Evolutionary conservation across 225 moss, liverwort and hornwort genomes (phyloP).

Genomic region (Pseudoscleropodium purum): DNA sequence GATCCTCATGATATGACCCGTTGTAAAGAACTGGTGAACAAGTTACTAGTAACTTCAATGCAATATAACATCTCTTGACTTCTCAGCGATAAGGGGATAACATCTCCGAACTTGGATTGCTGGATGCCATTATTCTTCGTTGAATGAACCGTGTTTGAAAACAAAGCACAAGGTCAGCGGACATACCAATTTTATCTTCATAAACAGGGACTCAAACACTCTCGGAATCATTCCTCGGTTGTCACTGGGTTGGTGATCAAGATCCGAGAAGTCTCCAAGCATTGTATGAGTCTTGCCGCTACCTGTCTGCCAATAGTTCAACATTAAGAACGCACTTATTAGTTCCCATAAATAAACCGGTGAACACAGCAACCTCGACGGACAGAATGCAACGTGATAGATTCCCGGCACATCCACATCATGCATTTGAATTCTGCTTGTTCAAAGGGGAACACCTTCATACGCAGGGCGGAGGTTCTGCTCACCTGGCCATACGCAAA

Average conservation of each 20-base stretch:
- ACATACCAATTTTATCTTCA: slow-evolving; percentile 34
- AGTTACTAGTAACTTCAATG: background rate
- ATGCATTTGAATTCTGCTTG: background rate
- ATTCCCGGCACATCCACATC: background rate
- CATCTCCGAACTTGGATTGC: background rate
- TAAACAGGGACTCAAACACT: slow-evolving; percentile 47
- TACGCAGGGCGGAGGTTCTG: background rate
- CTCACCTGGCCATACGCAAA: slow-evolving; percentile 89
- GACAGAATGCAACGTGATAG: background rate
- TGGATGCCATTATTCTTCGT: background rate
- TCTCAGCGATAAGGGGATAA: background rate
- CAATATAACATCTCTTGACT: background rate
- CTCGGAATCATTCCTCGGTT: slow-evolving; percentile 56
- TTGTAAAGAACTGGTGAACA: background rate
- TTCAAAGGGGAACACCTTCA: background rate
- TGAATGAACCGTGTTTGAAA: background rate
- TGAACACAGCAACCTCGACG: background rate
- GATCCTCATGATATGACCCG: background rate
- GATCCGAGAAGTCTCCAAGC: slow-evolving; percentile 47
- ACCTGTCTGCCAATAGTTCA: slow-evolving; percentile 35
- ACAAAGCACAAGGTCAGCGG: background rate
- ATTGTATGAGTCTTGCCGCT: slow-evolving; percentile 9
- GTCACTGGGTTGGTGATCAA: slow-evolving; percentile 49
- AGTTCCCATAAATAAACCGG: background rate
- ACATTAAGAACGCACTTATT: background rate